Base-by-base conservation (phyloP, 2,329 filamentous ascomycete species). In the Conoideocrella luteorostrata region DNA sequence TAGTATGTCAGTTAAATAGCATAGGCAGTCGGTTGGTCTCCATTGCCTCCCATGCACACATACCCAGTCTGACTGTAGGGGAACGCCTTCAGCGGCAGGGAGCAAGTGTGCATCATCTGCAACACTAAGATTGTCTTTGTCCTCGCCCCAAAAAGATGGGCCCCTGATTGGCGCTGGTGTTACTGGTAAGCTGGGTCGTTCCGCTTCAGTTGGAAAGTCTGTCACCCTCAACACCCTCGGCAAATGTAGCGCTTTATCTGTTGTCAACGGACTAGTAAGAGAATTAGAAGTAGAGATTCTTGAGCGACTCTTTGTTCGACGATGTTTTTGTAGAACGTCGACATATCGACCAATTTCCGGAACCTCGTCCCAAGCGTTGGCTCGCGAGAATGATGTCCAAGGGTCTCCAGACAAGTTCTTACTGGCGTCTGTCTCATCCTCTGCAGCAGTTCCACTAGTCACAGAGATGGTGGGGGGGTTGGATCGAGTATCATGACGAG, bases 341-440 rank as follows among this genome's bases (percentile, higher is more conserved):
- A 97, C 86, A 60, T 96, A 98, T 50, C 79, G 78, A 56, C 88
- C 82, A 55, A 98, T 98, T 52, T 88, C 85, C 11, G 87, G 86
- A 41, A 94, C 78, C 42, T 88, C 86, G 56, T 98, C 93, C 93
- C 93, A 98, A 13, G 88, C 90, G 63, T 97, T 98, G 40, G 73
- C 78, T 37, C 81, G 77, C n/a, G 79, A 72, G 61, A 85, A 95
- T 37, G 74, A 74, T 50, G 80, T 76, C 86, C 87, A 95, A 17
- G 81, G 75, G 55, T 83, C 74, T 39, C 30, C 29, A 26, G 29
- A n/a, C 10, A n/a, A 33, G 13, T 20, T 3, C 13, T 26, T 17
- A 33, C 9, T n/a, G 28, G 17, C 11, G 24, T 20, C 24, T 17
- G n/a, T 11, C 4, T 18, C 11, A n/a, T 20, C 10, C 22, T 22